Evolutionary conservation across 2,329 filamentous ascomycete genomes (phyloP), one percentile per base, ranked within the genome.

Genomic region (Aspergillus caelatus): DNA sequence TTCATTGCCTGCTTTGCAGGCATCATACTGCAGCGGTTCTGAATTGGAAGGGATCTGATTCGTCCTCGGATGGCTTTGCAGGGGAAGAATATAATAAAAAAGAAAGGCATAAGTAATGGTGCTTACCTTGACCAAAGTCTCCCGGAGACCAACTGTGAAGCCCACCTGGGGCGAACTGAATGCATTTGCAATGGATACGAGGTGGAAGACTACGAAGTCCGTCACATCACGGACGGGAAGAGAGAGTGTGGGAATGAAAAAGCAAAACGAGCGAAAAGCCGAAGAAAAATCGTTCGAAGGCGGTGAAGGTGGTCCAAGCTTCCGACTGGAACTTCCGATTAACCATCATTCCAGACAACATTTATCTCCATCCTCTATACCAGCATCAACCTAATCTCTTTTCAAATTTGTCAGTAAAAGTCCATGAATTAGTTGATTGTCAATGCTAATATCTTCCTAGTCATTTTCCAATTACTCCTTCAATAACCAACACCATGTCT

Each of bases 1-100:
- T 74, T 79, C 87, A 81, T 78, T 79, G 79, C 78, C 79, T 76
- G 77, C 69, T 62, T 12, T 52, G 61, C 74, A 75, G 81, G 80
- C 80, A 82, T 89, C 86, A 87, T 41, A 85, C 85, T 86, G 87
- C 87, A 89, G 87, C 87, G 87, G 87, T 89, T 89, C 87, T 88
- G 80, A 75, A 75, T 68, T 46, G 64, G 69, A 66, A 68, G 66
- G 72, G 61, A 71, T 71, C 65, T 75, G 74, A 76, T 75, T 83
- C 80, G 82, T 83, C 81, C 80, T 55, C 52, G 52, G 52, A 55
- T 78, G 58, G 62, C 65, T 70, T 56, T 52, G 61, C 7, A 36
- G 56, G 55, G 61, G 54, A 55, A 30, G 53, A 53, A 30, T 39
- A 19, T 34, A 52, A 59, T 66, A n/a, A 36, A n/a, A 36, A 55